Evolutionary conservation across 2,329 filamentous ascomycete genomes (phyloP), one percentile per base, ranked within the genome.

Genomic region (Cercospora sojina): DNA sequence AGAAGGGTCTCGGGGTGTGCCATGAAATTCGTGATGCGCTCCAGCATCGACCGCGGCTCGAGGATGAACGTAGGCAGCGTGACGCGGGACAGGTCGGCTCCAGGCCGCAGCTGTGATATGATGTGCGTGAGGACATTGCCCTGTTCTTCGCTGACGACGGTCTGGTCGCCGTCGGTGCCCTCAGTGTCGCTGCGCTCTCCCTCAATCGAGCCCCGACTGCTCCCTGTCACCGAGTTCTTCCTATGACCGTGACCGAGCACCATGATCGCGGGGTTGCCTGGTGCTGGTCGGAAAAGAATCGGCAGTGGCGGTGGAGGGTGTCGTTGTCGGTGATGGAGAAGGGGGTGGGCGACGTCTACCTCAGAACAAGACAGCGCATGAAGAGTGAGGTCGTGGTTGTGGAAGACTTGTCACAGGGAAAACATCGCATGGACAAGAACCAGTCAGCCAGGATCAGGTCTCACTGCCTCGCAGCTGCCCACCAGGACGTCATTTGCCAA

Each of bases 21-120:
- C 95, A 99, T 99, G 85, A 99, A 99, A 84, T 99, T 99, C 76
- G 95, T 99, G 78, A 99, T 99, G 74, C 95, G 88, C 82, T 99
- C 95, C 74, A 99, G 83, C 95, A 99, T 99, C 74, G 93, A 97
- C 76, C 93, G 89, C 25, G 95, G 95, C 80, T 99, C 95, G 73
- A 99, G 88, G 75, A 99, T 99, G 79, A 99, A 99, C 57, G 95
- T 99, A 47, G 95, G 95, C 64, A 99, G 84, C 38, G 95, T 94
- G 69, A 99, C 93, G 74, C 94, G 88, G 80, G 93, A 97, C 73
- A 99, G 84, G 79, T 99, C 95, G 74, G 95, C 95, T 71, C 95
- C 95, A 12, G 95, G 95, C 69, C 95, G 91, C 69, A 99, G 85
- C 82, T 99, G 95, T 61, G 93, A 96, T 77, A 99, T 98, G 80